These are phyloP conservation scores for Atkinsonella texensis DNA, from an alignment of 2,329 filamentous ascomycete genomes.

Conservation along the genomic window DNA sequence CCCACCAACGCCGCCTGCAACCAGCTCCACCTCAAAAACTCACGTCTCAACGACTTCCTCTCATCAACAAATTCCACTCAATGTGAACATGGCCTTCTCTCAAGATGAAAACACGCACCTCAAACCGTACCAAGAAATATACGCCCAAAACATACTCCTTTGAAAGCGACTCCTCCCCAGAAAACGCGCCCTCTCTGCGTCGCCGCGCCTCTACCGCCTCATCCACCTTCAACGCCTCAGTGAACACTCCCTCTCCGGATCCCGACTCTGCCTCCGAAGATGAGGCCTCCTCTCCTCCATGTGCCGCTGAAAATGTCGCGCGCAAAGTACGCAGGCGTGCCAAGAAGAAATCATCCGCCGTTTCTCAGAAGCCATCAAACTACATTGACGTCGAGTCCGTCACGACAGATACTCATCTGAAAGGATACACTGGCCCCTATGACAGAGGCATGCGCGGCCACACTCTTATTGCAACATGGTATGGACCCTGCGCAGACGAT, in stretches of 20 bases:
- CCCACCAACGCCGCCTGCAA: too few relatives aligned
- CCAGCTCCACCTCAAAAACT: not conserved
- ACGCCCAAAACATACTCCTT: slow-evolving; percentile 23
- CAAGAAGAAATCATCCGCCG: not conserved
- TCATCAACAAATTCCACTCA: not conserved
- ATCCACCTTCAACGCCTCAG: slow-evolving; percentile 13
- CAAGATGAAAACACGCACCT: slow-evolving; percentile 25
- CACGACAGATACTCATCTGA: slow-evolving; percentile 19
- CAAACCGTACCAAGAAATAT: slow-evolving; percentile 24
- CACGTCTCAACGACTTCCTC: not conserved
- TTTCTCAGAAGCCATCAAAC: not conserved
- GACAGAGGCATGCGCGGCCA: slow-evolving; percentile 21
- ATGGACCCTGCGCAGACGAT: slow-evolving; percentile 25
- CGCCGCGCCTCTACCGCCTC: slow-evolving; percentile 7
- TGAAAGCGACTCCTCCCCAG: slow-evolving; percentile 12
- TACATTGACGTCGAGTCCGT: slow-evolving; percentile 23
- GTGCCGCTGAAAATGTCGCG: not conserved
- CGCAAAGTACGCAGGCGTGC: not conserved
- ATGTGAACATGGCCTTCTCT: not conserved
- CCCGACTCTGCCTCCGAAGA: slow-evolving; percentile 19
- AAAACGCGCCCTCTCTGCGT: slow-evolving; percentile 1
- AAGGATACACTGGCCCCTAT: slow-evolving; percentile 24
- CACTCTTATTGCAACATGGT: slow-evolving; percentile 27
- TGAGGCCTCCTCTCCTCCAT: not conserved
- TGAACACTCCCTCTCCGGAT: slow-evolving; percentile 16